Conservation (phyloP, 1,284 basidiomycete genomes). For the Moesziomyces sp. region DNA sequence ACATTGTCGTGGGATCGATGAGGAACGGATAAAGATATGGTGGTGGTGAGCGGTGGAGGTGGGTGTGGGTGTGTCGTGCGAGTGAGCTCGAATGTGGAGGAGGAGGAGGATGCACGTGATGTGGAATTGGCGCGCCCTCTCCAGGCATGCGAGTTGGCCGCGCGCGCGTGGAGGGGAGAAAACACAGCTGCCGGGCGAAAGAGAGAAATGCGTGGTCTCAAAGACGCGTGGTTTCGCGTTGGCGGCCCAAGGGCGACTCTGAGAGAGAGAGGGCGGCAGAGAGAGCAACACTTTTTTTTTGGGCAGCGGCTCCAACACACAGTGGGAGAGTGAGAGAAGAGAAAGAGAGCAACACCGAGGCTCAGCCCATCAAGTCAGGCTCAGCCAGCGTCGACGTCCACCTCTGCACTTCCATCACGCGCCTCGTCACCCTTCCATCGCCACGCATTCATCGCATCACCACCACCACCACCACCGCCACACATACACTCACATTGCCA, state of each 20-base stretch:
- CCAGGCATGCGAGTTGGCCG: too few relatives aligned
- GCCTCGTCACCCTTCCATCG: background rate
- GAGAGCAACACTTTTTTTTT: slow-evolving; percentile 11
- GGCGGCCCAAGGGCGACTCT: background rate
- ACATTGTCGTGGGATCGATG: background rate
- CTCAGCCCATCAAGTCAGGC: background rate
- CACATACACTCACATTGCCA: slow-evolving; percentile 5
- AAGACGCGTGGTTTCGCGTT: too few relatives aligned
- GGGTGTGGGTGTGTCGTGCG: slow-evolving; percentile 16
- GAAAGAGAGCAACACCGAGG: background rate
- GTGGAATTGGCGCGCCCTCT: too few relatives aligned
- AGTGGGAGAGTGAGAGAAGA: too few relatives aligned
- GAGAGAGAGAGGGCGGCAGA: slow-evolving; percentile 6
- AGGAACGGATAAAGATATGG: background rate
- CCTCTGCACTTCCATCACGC: background rate
- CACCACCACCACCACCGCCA: background rate
- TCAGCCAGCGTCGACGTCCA: background rate
- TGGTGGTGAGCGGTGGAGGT: background rate
- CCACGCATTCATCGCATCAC: background rate
- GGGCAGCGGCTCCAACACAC: too few relatives aligned
- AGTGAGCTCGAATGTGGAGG: slow-evolving; percentile 17
- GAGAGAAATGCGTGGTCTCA: slow-evolving; percentile 15
- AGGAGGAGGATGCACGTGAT: slow-evolving; percentile 34
- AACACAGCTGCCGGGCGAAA: slow-evolving; percentile 1
- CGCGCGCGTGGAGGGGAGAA: slow-evolving; percentile 17